phyloP scores from a whole-genome alignment of 768 basidiomycete genomes.

The Rhodotorula taiwanensis region DNA sequence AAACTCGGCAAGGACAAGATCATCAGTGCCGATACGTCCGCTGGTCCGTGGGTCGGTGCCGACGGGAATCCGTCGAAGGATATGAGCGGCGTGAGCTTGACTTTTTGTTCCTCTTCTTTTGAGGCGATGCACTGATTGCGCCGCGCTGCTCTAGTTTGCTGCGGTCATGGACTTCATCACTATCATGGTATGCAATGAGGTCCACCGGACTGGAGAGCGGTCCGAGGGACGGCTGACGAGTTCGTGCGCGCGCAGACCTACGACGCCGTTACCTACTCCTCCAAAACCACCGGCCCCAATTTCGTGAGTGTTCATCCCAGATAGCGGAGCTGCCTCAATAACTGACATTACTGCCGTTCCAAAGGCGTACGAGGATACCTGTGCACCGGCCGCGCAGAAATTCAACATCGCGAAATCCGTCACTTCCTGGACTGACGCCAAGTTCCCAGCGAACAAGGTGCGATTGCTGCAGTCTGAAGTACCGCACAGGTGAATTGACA shows the following conservation, averaged over 20 bases:
- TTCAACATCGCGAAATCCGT: conserved; percentile 2
- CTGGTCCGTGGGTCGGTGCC: conserved; percentile 1
- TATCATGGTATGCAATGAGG: conserved; percentile 20
- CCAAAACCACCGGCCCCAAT: conserved; percentile 11
- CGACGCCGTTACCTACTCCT: conserved; percentile 2
- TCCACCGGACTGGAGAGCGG: too few relatives aligned
- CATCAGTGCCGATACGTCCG: conserved; percentile 6
- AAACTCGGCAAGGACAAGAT: conserved; percentile 24
- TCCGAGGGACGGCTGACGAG: too few relatives aligned
- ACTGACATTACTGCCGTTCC: neutral
- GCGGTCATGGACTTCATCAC: conserved; percentile 12
- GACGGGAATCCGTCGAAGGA: conserved; percentile 8
- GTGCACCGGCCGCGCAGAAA: neutral
- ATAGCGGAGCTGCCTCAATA: too few relatives aligned
- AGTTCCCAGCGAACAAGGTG: conserved; percentile 21
- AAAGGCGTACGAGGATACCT: neutral
- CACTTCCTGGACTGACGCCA: conserved; percentile 19
- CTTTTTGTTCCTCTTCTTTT: neutral
- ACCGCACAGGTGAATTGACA: too few relatives aligned
- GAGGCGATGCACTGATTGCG: neutral
- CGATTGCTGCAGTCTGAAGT: too few relatives aligned
- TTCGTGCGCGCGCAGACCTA: conserved; percentile 10
- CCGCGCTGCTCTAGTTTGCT: neutral
- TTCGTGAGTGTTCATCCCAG: neutral
- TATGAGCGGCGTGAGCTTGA: conserved; percentile 2